phyloP scores from a whole-genome alignment of 1,284 basidiomycete species.

The Gastroboletus turbinatus region DNA sequence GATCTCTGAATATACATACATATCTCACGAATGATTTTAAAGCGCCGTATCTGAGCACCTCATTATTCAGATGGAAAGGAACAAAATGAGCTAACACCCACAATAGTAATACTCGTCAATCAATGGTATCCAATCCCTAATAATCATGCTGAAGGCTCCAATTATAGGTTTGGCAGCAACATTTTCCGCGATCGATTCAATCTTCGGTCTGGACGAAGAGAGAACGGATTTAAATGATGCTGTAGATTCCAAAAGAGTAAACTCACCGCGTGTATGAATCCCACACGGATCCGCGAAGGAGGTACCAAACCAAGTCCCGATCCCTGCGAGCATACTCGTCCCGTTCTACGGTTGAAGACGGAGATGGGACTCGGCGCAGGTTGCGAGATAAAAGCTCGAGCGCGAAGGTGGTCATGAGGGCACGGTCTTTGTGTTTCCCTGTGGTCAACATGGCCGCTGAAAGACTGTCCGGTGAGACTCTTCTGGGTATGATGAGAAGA shows the following conservation, averaged over 20 bases:
- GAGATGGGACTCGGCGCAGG: constrained; percentile 61
- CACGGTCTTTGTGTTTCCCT: constrained; percentile 42
- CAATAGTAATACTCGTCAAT: constrained; percentile 97
- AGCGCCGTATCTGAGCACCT: constrained; percentile 49
- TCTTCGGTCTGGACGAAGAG: constrained; percentile 60
- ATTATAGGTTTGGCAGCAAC: constrained; percentile 70
- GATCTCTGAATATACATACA: constrained; percentile 3
- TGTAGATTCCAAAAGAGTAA: background rate
- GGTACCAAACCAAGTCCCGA: constrained; percentile 80
- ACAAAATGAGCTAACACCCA: constrained; percentile 40
- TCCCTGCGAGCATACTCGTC: constrained; percentile 82
- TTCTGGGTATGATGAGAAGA: constrained; percentile 15
- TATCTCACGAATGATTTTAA: constrained; percentile 33
- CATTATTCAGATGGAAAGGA: constrained; percentile 1
- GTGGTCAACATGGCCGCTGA: constrained; percentile 30
- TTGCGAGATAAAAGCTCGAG: constrained; percentile 68
- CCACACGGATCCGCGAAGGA: constrained; percentile 90
- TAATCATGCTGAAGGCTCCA: constrained; percentile 71
- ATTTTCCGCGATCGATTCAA: constrained; percentile 59
- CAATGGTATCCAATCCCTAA: constrained; percentile 89
- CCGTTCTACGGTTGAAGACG: constrained; percentile 65
- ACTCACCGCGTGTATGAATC: constrained; percentile 75
- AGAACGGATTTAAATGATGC: constrained; percentile 2
- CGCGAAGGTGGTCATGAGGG: constrained; percentile 56
- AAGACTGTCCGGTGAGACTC: constrained; percentile 21